A percentile compares a stretch with the other conserved stretches of the same genome.
Evolutionary conservation across 2,329 filamentous ascomycete genomes (phyloP).

Genomic region (Colletotrichum trifolii): DNA sequence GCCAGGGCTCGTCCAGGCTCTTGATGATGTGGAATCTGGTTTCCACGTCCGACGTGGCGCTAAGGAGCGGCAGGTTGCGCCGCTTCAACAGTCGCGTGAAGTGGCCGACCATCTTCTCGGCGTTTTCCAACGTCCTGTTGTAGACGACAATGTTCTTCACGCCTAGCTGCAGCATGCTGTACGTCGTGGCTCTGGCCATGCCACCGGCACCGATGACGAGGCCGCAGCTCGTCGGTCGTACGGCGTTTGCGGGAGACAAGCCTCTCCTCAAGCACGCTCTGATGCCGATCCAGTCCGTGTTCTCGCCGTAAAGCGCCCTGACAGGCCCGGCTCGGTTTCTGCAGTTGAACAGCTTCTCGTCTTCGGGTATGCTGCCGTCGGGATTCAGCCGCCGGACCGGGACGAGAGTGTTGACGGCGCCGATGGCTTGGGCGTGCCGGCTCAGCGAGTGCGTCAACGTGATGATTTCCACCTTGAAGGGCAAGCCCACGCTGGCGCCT

Average conservation of each 20-base stretch:
- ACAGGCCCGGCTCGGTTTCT: constrained; percentile 74
- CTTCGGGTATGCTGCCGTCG: constrained; percentile 67
- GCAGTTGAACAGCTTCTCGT: constrained; percentile 62
- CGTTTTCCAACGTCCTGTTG: constrained; percentile 76
- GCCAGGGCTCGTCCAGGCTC: constrained; percentile 72
- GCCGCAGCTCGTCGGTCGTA: constrained; percentile 65
- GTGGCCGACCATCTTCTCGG: constrained; percentile 74
- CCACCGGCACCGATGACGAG: constrained; percentile 75
- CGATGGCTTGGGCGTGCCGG: constrained; percentile 78
- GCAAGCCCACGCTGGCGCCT: constrained; percentile 76
- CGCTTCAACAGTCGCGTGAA: constrained; percentile 69
- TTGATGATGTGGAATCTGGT: constrained; percentile 68
- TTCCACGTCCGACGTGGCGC: constrained; percentile 48
- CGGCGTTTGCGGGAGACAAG: constrained; percentile 76
- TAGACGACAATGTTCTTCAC: constrained; percentile 80
- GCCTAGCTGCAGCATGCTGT: constrained; percentile 81
- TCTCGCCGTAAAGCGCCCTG: constrained; percentile 79
- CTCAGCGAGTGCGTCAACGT: constrained; percentile 76
- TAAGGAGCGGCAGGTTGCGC: constrained; percentile 55
- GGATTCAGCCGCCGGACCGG: constrained; percentile 72
- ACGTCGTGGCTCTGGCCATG: constrained; percentile 82
- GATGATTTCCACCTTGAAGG: constrained; percentile 81
- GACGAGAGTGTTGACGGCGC: constrained; percentile 80
- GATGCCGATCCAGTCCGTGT: constrained; percentile 86
- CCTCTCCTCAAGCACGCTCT: constrained; percentile 77